These are phyloP conservation scores for Venturia carpophila DNA, from an alignment of 2,329 filamentous ascomycete genomes.

Conservation along the genomic window DNA sequence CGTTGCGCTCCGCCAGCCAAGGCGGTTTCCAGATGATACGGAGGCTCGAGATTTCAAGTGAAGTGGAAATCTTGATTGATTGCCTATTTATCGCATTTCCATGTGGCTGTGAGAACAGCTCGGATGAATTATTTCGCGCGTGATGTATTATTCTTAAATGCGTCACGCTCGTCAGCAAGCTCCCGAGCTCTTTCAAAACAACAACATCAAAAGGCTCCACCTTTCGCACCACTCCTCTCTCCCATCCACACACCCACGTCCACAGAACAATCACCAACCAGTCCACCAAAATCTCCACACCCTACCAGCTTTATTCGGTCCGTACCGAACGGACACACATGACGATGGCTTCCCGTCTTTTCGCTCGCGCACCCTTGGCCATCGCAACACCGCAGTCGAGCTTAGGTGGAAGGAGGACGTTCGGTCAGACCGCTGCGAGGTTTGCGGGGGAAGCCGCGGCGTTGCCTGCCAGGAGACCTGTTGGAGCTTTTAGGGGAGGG, in stretches of 20 bases:
- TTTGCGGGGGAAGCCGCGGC: slow-evolving; percentile 21
- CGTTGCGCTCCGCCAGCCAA: no score
- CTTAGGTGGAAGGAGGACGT: neutral
- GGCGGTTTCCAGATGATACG: no score
- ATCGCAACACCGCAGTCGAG: neutral
- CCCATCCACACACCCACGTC: neutral
- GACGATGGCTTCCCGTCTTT: slow-evolving; percentile 10
- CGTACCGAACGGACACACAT: neutral
- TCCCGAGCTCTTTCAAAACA: neutral
- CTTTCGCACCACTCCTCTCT: neutral
- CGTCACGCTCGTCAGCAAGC: neutral
- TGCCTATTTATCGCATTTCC: no score
- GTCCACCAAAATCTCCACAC: neutral
- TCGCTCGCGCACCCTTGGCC: neutral
- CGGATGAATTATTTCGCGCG: neutral
- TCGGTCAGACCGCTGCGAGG: neutral
- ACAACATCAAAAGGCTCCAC: neutral
- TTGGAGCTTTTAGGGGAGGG: slow-evolving; percentile 66
- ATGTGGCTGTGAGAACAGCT: no score
- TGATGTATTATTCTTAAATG: slow-evolving; percentile 1
- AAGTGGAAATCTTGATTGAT: no score
- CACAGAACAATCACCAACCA: neutral
- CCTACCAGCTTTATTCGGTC: neutral
- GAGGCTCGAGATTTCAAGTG: no score
- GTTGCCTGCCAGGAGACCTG: slow-evolving; percentile 53